Conservation (phyloP, 495 filamentous ascomycete genomes). For the Penicillium lagena region DNA sequence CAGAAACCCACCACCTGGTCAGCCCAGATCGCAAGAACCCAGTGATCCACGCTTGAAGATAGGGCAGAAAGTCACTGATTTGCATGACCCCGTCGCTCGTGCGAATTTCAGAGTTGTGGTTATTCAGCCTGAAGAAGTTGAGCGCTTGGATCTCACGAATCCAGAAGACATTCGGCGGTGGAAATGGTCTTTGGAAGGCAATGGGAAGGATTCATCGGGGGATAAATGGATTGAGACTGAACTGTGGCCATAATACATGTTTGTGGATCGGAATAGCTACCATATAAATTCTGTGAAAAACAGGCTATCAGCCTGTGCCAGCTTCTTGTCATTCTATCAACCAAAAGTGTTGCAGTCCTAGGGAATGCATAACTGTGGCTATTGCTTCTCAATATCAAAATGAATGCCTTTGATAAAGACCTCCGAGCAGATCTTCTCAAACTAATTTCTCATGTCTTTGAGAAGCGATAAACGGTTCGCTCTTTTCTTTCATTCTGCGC, state of each 20-base stretch:
- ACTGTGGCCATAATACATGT: conserved; percentile 61
- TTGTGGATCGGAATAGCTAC: background rate
- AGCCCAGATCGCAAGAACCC: conserved; percentile 39
- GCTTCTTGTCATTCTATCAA: no score
- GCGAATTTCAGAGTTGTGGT: conserved; percentile 81
- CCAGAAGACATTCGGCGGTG: conserved; percentile 57
- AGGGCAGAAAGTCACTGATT: conserved; percentile 62
- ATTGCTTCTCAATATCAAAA: no score
- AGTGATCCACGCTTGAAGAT: conserved; percentile 45
- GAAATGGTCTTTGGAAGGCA: conserved; percentile 49
- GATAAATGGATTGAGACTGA: conserved; percentile 70
- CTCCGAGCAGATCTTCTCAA: no score
- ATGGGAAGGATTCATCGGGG: conserved; percentile 27
- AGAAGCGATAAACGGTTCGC: no score
- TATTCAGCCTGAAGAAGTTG: conserved; percentile 73
- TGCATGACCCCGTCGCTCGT: conserved; percentile 62
- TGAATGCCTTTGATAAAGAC: no score
- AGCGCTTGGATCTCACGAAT: conserved; percentile 67
- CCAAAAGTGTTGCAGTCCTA: no score
- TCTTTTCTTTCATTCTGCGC: no score
- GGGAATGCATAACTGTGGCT: no score
- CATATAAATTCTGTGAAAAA: no score
- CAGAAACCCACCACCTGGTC: conserved; percentile 68
- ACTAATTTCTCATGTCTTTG: no score
- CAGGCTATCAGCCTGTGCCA: no score